Conservation (phyloP, 164 flowering plant genomes). For the Platanus orientalis region DNA sequence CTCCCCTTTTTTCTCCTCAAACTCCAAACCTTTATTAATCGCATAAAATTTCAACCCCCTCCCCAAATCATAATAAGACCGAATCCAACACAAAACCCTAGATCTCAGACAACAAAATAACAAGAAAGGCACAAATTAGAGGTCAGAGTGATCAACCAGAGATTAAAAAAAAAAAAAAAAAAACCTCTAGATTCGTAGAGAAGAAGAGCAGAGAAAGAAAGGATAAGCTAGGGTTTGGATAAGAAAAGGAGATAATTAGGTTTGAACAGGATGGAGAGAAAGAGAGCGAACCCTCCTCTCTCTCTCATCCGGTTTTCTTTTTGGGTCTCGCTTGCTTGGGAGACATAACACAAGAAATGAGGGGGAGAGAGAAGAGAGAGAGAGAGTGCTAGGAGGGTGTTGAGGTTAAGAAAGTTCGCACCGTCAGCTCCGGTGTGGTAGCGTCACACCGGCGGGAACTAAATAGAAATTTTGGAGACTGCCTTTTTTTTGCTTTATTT, state of each 20-base stretch:
- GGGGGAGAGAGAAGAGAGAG: neutral
- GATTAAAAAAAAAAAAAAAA: too few species aligned
- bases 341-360: neutral
- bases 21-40: neutral
- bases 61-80: neutral
- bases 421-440: too few species aligned
- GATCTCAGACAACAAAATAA: neutral
- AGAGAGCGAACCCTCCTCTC: neutral
- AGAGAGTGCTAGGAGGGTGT: neutral
- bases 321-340: neutral
- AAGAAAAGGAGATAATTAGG: neutral
- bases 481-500: too few species aligned
- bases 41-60: neutral
- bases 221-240: neutral
- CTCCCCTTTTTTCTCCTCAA: slow-evolving; percentile 10
- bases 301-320: too few species aligned
- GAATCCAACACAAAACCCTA: neutral
- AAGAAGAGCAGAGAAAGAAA: neutral
- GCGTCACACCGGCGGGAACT: too few species aligned
- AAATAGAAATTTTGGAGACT: too few species aligned
- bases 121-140: neutral
- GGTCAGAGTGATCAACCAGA: neutral
- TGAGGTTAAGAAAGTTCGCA: neutral
- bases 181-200: neutral
- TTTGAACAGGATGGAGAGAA: neutral